phyloP scores from a whole-genome alignment of 257 asterid species.

The Nicotiana paniculata region DNA sequence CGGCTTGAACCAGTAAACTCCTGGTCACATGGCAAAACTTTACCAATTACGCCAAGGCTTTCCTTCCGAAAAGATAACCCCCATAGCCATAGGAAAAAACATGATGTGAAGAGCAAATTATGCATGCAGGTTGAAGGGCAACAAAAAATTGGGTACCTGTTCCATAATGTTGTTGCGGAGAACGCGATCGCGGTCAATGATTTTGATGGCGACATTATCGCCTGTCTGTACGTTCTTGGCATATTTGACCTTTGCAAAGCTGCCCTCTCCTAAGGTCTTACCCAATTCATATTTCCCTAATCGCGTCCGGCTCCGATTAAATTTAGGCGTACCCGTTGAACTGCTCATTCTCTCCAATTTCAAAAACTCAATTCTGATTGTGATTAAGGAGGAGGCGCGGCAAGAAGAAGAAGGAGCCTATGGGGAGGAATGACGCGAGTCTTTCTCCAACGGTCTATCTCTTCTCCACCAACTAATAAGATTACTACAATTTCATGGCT shows the following conservation, averaged over 20 bases:
- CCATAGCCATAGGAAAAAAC: too few species aligned
- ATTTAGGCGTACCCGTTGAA: neutral
- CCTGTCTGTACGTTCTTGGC: slow-evolving; percentile 44
- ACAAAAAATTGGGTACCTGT: slow-evolving; percentile 30
- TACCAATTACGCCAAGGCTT: too few species aligned
- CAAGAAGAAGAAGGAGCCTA: neutral
- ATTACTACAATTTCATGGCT: neutral
- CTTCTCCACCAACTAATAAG: neutral
- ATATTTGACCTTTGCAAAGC: slow-evolving; percentile 72
- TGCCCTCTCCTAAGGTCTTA: slow-evolving; percentile 71
- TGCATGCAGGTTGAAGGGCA: too few species aligned
- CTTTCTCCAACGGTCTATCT: neutral
- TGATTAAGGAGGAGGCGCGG: neutral
- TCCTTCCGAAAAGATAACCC: too few species aligned
- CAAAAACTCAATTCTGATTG: too few species aligned
- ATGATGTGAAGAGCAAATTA: too few species aligned
- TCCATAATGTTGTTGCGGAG: slow-evolving; percentile 68
- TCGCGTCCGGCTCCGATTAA: slow-evolving; percentile 31
- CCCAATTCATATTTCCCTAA: slow-evolving; percentile 75
- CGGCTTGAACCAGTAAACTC: too few species aligned
- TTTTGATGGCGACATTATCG: slow-evolving; percentile 62
- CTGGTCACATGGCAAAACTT: too few species aligned
- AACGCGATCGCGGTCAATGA: slow-evolving; percentile 60
- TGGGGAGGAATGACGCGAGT: neutral
- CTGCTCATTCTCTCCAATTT: slow-evolving; percentile 27